phyloP scores from a whole-genome alignment of 305 asterid genomes.

The Rubia peregrina region DNA sequence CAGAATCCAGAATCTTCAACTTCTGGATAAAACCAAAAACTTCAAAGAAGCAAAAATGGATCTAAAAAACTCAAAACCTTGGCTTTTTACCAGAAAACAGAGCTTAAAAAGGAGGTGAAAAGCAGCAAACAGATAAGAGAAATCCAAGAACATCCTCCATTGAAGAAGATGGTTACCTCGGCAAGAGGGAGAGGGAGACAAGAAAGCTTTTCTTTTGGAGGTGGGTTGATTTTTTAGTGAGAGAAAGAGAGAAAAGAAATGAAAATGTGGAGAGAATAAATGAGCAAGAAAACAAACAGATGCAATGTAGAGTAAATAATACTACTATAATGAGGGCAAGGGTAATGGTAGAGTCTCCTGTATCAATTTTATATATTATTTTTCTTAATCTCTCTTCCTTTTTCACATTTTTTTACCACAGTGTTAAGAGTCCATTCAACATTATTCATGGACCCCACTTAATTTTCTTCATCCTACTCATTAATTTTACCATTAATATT shows the following conservation, averaged over 20 bases:
- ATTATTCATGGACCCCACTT: no score
- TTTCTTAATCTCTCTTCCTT: no score
- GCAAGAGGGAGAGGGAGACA: conserved; percentile 1
- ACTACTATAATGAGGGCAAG: no score
- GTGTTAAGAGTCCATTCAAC: no score
- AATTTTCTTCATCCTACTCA: no score
- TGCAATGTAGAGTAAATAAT: conserved; percentile 3
- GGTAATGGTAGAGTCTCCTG: no score
- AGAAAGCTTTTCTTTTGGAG: background rate
- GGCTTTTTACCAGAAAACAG: background rate
- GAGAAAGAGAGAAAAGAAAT: conserved; percentile 5
- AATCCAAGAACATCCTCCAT: conserved; percentile 13
- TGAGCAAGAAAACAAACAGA: background rate
- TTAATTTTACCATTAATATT: no score
- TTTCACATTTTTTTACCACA: no score
- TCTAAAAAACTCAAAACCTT: background rate
- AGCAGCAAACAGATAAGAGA: conserved; percentile 13
- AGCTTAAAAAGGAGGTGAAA: background rate
- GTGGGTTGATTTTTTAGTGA: background rate
- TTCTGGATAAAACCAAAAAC: background rate
- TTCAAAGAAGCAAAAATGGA: background rate
- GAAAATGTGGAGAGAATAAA: conserved; percentile 4
- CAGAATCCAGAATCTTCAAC: background rate
- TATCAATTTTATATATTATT: no score
- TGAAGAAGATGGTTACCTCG: conserved; percentile 7